Conservation (phyloP, 75 land plant species). For the Picea sitchensis region DNA sequence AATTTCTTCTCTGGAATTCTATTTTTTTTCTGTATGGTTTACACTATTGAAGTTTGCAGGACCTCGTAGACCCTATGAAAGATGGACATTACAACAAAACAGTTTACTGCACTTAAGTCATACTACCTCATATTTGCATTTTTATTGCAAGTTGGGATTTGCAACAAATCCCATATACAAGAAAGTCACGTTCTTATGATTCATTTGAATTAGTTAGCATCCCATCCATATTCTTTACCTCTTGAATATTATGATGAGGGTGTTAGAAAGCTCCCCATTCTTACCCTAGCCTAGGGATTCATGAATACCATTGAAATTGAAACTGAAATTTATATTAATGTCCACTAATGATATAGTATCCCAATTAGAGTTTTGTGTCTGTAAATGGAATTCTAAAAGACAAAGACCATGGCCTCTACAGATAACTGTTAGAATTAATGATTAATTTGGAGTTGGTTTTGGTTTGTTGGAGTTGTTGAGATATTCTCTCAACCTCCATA, state of each 20-base stretch:
- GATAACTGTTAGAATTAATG: background rate
- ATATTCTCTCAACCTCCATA: too few relatives aligned
- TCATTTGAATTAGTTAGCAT: background rate
- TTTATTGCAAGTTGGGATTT: background rate
- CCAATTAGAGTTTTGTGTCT: background rate
- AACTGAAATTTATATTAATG: too few relatives aligned
- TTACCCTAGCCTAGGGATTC: too few relatives aligned
- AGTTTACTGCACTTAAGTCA: background rate
- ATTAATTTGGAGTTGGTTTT: too few relatives aligned
- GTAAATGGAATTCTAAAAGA: background rate
- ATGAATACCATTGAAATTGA: too few relatives aligned
- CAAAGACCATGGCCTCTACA: background rate
- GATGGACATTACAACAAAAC: background rate
- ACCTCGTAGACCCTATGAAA: background rate
- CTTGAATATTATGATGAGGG: background rate
- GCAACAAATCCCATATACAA: background rate
- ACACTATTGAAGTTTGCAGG: background rate
- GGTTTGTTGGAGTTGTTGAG: too few relatives aligned
- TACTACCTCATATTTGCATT: background rate
- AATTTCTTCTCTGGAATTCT: background rate
- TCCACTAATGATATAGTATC: too few relatives aligned
- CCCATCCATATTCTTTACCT: background rate
- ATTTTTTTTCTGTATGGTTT: background rate
- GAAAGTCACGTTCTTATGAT: background rate
- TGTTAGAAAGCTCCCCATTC: too few relatives aligned